Percentiles rank a stretch among this genome's conserved stretches.
Evolutionary conservation across 1,284 basidiomycete genomes (phyloP).

Genomic region (Phylloboletellus chloephorus): DNA sequence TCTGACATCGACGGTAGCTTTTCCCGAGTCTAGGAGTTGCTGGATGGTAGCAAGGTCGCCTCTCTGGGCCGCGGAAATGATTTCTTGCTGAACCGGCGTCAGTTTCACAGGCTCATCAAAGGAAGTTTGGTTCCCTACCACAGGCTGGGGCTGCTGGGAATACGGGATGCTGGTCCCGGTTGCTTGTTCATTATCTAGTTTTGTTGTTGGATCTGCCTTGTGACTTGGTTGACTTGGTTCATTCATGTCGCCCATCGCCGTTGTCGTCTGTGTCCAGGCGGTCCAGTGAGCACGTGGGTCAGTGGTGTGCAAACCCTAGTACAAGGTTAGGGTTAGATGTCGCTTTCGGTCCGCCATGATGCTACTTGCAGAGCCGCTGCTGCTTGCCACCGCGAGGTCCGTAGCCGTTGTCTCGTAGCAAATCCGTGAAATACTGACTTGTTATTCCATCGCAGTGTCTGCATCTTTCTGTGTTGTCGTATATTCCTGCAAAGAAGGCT

Average conservation of each 20-base stretch:
- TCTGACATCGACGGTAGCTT: slow-evolving; percentile 71
- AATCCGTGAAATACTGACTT: neutral
- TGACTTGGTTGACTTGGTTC: slow-evolving; percentile 20
- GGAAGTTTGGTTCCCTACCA: slow-evolving; percentile 15
- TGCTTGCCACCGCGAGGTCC: slow-evolving; percentile 25
- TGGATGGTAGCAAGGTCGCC: slow-evolving; percentile 73
- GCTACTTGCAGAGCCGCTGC: slow-evolving; percentile 12
- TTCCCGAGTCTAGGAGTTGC: slow-evolving; percentile 67
- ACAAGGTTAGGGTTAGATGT: slow-evolving; percentile 28
- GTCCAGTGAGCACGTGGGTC: slow-evolving; percentile 12
- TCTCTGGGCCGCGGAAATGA: slow-evolving; percentile 84
- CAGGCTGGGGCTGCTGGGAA: slow-evolving; percentile 21
- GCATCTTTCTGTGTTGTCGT: slow-evolving; percentile 50
- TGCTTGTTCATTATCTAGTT: slow-evolving; percentile 30
- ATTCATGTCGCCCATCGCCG: slow-evolving; percentile 28
- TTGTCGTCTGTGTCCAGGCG: slow-evolving; percentile 1
- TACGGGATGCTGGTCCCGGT: slow-evolving; percentile 26
- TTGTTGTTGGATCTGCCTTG: slow-evolving; percentile 32
- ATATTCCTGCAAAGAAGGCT: slow-evolving; percentile 49
- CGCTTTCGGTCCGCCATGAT: slow-evolving; percentile 12
- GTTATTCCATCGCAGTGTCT: slow-evolving; percentile 31
- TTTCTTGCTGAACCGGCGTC: slow-evolving; percentile 39
- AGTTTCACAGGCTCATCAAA: slow-evolving; percentile 1
- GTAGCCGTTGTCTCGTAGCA: neutral
- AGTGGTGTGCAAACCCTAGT: slow-evolving; percentile 23